Evolutionary conservation across 768 basidiomycete genomes (phyloP).

Genomic region (Agrocybe chaxingu): DNA sequence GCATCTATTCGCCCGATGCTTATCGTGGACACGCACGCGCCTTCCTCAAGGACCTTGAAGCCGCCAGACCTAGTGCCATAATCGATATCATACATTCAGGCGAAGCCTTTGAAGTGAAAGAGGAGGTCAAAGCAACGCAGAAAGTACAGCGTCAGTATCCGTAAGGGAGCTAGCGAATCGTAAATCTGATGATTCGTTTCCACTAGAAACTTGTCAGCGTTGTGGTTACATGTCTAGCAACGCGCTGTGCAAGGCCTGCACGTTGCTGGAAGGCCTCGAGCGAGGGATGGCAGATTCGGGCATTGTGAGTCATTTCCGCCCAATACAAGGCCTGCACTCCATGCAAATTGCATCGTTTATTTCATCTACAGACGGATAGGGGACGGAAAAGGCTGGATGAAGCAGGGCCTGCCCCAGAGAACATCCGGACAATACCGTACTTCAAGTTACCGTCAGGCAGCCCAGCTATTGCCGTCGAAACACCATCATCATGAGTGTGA

Average conservation of each 20-base stretch:
- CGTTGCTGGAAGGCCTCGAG: slow-evolving; percentile 86
- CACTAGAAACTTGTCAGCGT: slow-evolving; percentile 79
- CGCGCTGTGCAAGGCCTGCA: slow-evolving; percentile 94
- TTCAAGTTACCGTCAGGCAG: slow-evolving; percentile 49
- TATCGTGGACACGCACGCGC: slow-evolving; percentile 95
- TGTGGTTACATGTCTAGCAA: slow-evolving; percentile 98
- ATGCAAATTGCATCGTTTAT: slow-evolving; percentile 8
- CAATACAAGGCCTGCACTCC: slow-evolving; percentile 2
- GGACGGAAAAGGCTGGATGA: slow-evolving; percentile 61
- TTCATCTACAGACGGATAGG: slow-evolving; percentile 54
- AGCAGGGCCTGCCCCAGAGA: slow-evolving; percentile 57
- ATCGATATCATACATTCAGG: slow-evolving; percentile 98
- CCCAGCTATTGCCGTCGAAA: slow-evolving; percentile 39
- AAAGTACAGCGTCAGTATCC: slow-evolving; percentile 76
- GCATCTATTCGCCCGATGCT: slow-evolving; percentile 98
- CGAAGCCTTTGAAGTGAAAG: slow-evolving; percentile 84
- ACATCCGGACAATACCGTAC: slow-evolving; percentile 73
- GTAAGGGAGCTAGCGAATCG: slow-evolving; percentile 3
- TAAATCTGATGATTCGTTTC: slow-evolving; percentile 2
- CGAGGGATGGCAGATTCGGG: slow-evolving; percentile 68
- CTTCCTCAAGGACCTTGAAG: slow-evolving; percentile 95
- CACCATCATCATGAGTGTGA: slow-evolving; percentile 23
- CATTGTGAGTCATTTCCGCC: slow-evolving; percentile 44
- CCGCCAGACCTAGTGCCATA: slow-evolving; percentile 89
- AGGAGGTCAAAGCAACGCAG: slow-evolving; percentile 80